Evolutionary conservation across 2,329 filamentous ascomycete genomes (phyloP).

Genomic region (Fusarium newnesense): DNA sequence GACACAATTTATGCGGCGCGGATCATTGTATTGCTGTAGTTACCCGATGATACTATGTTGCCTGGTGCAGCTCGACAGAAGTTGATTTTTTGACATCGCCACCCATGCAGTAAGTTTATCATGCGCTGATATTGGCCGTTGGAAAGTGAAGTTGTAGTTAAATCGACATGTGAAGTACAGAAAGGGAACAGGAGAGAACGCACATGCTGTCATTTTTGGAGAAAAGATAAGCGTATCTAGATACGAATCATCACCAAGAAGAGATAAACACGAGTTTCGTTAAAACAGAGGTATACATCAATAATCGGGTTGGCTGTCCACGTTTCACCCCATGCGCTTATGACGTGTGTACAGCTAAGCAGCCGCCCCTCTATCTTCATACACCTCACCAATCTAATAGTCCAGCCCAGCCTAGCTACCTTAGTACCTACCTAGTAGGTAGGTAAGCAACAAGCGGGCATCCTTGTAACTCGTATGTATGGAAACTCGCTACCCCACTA

Average conservation of each 20-base stretch:
- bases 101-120: slow-evolving; percentile 7
- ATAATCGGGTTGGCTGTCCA: neutral
- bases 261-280: neutral
- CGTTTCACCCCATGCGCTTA: slow-evolving; percentile 14
- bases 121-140: slow-evolving; percentile 13
- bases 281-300: neutral
- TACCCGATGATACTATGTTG: slow-evolving; percentile 6
- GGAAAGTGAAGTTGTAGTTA: slow-evolving; percentile 11
- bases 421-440: no score
- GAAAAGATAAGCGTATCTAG: neutral
- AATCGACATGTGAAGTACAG: neutral
- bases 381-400: neutral
- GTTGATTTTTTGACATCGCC: neutral
- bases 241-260: neutral
- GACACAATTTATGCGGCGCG: slow-evolving; percentile 4
- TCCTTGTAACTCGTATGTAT: slow-evolving; percentile 10
- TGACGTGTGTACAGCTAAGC: slow-evolving; percentile 17
- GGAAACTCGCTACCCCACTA: slow-evolving; percentile 6
- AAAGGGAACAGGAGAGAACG: neutral
- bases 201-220: neutral
- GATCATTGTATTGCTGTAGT: neutral
- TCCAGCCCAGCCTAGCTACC: neutral
- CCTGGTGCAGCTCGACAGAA: neutral
- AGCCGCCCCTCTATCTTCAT: slow-evolving; percentile 16
- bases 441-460: slow-evolving; percentile 7